Evolutionary conservation across 768 basidiomycete species (phyloP), one percentile per base, ranked within the genome.

Genomic region (Suillus fuscotomentosus): DNA sequence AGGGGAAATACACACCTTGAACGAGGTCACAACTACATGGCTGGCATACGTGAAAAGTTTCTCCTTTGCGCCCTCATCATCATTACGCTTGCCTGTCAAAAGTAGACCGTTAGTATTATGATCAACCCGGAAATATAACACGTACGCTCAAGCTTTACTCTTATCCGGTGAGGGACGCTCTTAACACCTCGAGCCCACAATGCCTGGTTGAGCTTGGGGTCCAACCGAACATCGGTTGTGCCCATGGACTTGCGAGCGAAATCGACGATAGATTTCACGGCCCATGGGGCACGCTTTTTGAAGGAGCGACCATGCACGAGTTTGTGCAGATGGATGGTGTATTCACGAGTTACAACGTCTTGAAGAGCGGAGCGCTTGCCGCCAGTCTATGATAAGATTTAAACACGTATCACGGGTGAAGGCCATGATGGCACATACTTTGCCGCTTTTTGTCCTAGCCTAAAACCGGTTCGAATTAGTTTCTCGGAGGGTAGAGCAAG

Each of bases 291-390:
- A 71, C 96, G 91, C 86, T 97, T 97, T 84, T 98, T 98, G 86
- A 97, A 98, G 50, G 92, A 90, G 66, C 90, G 87, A 70, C 91
- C 93, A 79, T 95, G 93, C 50, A 95, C 94, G 70, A 81, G 89
- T 80, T 97, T 97, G 89, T 97, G 95, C 47, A 98, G 82, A 81
- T 97, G 94, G 84, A 98, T 91, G 74, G 97, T 98, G 90, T 98
- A 97, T 79, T 99, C 97, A 74, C 96, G 90, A 69, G 96, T 92
- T 69, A 98, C 97, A 81, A 98, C 97, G 79, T 99, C 97, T 81
- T 93, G 88, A 77, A 98, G 93, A 62, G 97, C 97, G 65, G 95
- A 96, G 80, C 97, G 95, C 86, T 97, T 97, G 80, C 88, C 88
- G 77, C 84, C 83, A 73, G 89, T 84, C 85, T 88, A 66, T 61